Conservation (phyloP, 352 stramenopile genomes). For the Phytopythium montanum region DNA sequence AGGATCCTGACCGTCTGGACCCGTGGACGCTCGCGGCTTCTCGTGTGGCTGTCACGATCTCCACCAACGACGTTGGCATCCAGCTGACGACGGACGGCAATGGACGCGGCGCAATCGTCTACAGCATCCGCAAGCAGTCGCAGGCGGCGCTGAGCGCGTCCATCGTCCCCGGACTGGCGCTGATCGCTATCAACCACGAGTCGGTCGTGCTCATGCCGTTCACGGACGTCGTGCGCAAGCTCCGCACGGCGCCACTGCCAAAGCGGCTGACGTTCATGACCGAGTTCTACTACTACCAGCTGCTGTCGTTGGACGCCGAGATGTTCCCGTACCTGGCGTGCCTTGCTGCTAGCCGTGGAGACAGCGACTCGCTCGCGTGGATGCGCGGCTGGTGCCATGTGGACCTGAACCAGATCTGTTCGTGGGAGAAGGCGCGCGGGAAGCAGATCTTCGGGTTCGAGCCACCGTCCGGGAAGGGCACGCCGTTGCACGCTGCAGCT, state of each 20-base stretch:
- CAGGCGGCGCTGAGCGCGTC: conserved; percentile 71
- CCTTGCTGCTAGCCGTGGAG: conserved; percentile 60
- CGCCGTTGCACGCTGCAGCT: conserved; percentile 60
- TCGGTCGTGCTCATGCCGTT: conserved; percentile 79
- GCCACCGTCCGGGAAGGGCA: conserved; percentile 46
- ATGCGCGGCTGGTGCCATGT: conserved; percentile 39
- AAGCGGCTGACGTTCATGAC: conserved; percentile 84
- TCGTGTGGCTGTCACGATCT: conserved; percentile 72
- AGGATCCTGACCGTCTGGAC: conserved; percentile 35
- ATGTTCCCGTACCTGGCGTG: conserved; percentile 83
- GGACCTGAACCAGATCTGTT: conserved; percentile 61
- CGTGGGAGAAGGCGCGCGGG: conserved; percentile 68
- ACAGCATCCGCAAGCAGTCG: conserved; percentile 73
- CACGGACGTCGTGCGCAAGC: conserved; percentile 59
- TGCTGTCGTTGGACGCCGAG: conserved; percentile 66
- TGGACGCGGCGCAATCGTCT: conserved; percentile 68
- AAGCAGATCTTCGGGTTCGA: conserved; percentile 71
- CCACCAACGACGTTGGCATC: conserved; percentile 78
- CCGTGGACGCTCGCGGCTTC: conserved; percentile 46
- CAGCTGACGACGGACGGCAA: conserved; percentile 80
- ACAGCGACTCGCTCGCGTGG: conserved; percentile 65
- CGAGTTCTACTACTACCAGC: conserved; percentile 84
- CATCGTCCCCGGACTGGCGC: conserved; percentile 63
- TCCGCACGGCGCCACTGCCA: conserved; percentile 60
- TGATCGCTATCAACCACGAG: conserved; percentile 83